Conservation (phyloP, 495 filamentous ascomycete species). For the Penicillium pancosmium region DNA sequence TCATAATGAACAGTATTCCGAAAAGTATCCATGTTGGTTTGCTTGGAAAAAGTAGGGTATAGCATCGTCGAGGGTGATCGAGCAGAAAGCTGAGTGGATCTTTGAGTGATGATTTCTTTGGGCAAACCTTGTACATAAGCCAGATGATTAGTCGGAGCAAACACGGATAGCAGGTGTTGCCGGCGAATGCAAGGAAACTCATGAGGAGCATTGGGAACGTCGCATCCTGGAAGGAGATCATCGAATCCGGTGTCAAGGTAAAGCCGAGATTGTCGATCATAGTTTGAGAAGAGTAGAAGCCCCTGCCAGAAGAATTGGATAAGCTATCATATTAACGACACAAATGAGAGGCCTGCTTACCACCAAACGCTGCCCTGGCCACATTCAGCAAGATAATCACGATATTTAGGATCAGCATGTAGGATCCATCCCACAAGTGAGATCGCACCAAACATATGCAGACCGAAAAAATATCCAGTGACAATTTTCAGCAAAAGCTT, state of each 20-base stretch:
- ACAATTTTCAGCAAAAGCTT: constrained; percentile 59
- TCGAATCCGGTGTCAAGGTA: constrained; percentile 81
- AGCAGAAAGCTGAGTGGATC: constrained; percentile 55
- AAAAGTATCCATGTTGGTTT: constrained; percentile 65
- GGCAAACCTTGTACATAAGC: constrained; percentile 57
- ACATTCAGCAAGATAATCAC: constrained; percentile 53
- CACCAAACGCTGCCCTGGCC: constrained; percentile 70
- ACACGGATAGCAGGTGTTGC: constrained; percentile 82
- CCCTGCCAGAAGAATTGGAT: no score
- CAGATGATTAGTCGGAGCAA: constrained; percentile 81
- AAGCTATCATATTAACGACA: constrained; percentile 1
- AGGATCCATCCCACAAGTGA: constrained; percentile 72
- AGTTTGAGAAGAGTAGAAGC: constrained; percentile 37
- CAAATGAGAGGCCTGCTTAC: constrained; percentile 38
- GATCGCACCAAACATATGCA: constrained; percentile 65
- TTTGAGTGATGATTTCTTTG: constrained; percentile 34
- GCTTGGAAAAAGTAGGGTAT: constrained; percentile 63
- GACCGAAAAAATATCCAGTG: constrained; percentile 65
- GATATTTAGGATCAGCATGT: constrained; percentile 52
- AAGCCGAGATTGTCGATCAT: constrained; percentile 57
- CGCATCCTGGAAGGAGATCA: constrained; percentile 75
- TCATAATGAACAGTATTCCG: constrained; percentile 58
- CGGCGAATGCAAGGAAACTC: constrained; percentile 75
- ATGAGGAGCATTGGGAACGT: constrained; percentile 68
- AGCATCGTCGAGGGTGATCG: constrained; percentile 64